Base-by-base conservation (phyloP, 176 grass and related monocot genomes). In the Ensete ventricosum region DNA sequence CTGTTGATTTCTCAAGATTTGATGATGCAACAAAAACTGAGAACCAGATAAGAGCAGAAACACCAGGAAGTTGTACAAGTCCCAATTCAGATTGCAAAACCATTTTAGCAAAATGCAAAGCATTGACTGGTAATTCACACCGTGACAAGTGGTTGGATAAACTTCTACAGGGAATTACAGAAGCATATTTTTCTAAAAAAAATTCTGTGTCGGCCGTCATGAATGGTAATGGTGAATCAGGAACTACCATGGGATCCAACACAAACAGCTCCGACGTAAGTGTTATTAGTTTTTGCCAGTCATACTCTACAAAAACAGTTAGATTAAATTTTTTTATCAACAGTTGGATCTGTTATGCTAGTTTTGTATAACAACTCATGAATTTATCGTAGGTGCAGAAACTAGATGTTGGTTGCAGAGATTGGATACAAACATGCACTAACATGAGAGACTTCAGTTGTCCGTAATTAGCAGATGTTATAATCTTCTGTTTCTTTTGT, bases 141-240 rank as follows among this genome's bases (percentile, higher is more conserved):
- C 90, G 95, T 64, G 95, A 99, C 83, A 94, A 58, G 81, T 91
- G 90, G 86, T 83, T 94, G 58, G 95, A 91, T 85, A 99, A 94
- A 78, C 82, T 99, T 80, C 58, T 99, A 71, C 90, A 91, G 49
- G 84, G 78, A 73, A 78, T 91, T 77, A 81, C 80, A 76, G 65
- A 81, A 5, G 71, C 73, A 59, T 85, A 62, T 43, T 74, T 24
- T 77, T 65, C 82, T 25, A 25, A 25, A 63, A 98, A 79, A 67
- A 90, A 89, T 73, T 77, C 67, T 82, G 76, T 59, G 63, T 55
- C 27, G 58, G 27, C 76, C 1, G 73, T 60, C 27, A 50, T 65
- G 48, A 69, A 48, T 23, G 63, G 23, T 50, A 51, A 82, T 25
- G 87, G 67, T 81, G 74, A 67, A 76, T 62, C 76, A 76, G 71